These are phyloP conservation scores for Chlorella sorokiniana DNA, from an alignment of 139 green algal species.

Conservation along the genomic window DNA sequence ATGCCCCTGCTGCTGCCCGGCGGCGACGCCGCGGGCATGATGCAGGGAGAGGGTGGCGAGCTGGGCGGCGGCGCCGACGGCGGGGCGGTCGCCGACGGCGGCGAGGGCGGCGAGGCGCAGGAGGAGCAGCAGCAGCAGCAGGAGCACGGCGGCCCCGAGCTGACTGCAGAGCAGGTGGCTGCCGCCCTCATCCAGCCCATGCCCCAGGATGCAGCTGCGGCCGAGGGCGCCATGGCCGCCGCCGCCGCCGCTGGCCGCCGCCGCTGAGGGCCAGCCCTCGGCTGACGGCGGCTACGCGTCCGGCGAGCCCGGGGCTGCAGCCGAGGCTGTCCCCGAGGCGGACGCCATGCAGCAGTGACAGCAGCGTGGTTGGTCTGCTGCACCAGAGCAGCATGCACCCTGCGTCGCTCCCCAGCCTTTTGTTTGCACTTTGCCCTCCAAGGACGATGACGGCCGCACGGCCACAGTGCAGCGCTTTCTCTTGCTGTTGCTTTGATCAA, in stretches of 20 bases:
- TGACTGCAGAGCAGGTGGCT: conserved; percentile 13
- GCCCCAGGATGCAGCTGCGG: background rate
- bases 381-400: no score
- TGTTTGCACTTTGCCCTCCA: no score
- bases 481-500: no score
- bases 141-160: background rate
- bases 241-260: background rate
- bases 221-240: background rate
- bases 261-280: background rate
- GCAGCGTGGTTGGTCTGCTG: no score
- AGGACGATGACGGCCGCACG: no score
- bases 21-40: background rate
- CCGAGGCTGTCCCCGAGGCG: background rate
- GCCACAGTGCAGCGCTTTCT: no score
- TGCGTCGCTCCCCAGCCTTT: no score
- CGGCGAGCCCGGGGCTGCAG: background rate
- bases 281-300: background rate
- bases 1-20: background rate
- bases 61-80: background rate
- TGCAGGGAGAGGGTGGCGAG: background rate
- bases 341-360: background rate
- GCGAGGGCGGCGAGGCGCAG: background rate
- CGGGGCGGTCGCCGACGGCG: background rate
- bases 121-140: background rate
- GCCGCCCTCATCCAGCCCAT: background rate